Conservation (phyloP, 345 rosid species). For the Raphanus raphanistrum region DNA sequence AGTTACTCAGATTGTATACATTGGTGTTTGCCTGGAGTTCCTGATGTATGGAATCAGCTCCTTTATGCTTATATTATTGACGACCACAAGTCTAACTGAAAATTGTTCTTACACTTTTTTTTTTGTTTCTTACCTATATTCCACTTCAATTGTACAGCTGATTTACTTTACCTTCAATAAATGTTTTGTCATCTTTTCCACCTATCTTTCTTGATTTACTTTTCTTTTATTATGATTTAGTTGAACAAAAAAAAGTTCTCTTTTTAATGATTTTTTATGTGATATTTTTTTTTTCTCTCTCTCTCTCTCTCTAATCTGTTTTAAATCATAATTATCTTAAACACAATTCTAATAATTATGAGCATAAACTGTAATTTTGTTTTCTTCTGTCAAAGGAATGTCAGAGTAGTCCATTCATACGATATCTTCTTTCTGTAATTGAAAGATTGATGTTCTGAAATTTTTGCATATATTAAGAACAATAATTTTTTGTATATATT, state of each 20-base stretch:
- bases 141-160: slow-evolving; percentile 39
- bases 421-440: too few species aligned
- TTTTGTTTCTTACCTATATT: background rate
- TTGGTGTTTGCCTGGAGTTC: slow-evolving; percentile 94
- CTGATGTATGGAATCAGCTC: slow-evolving; percentile 91
- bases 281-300: background rate
- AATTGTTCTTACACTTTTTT: background rate
- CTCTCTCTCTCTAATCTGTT: background rate
- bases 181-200: background rate
- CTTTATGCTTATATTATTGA: slow-evolving; percentile 60
- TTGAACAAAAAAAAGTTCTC: too few species aligned
- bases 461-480: too few species aligned
- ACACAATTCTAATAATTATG: too few species aligned
- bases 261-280: background rate
- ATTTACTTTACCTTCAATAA: slow-evolving; percentile 6
- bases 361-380: background rate
- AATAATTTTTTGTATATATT: too few species aligned
- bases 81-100: slow-evolving; percentile 13
- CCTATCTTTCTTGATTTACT: background rate
- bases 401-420: too few species aligned
- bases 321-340: background rate
- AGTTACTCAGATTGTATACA: slow-evolving; percentile 84
- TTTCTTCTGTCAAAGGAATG: too few species aligned
- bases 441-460: too few species aligned
- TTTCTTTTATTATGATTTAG: background rate